These are phyloP conservation scores for Fusarium fujikuroi DNA, from an alignment of 2,329 filamentous ascomycete genomes.

Conservation along the genomic window DNA sequence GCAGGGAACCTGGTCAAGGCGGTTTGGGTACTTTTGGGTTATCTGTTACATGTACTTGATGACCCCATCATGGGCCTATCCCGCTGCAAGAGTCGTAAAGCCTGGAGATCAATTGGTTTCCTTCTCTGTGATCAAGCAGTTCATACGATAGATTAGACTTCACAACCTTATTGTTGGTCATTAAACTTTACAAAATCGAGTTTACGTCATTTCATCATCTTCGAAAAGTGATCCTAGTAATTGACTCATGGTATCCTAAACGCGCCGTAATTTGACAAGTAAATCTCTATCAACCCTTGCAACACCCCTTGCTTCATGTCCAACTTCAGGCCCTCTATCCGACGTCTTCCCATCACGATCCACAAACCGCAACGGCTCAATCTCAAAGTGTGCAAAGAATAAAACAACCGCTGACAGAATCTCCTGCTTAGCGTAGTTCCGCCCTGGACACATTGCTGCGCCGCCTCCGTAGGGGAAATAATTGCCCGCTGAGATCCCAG, in stretches of 20 bases:
- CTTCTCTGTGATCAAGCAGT: conserved; percentile 9
- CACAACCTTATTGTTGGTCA: accelerated
- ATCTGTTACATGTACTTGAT: conserved; percentile 32
- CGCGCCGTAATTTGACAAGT: conserved; percentile 27
- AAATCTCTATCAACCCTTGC: conserved; percentile 39
- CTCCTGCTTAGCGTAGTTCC: conserved; percentile 44
- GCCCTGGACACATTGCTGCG: conserved; percentile 42
- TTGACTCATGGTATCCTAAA: neutral
- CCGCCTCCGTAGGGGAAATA: conserved; percentile 44
- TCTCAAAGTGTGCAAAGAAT: conserved; percentile 32
- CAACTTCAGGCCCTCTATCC: conserved; percentile 37
- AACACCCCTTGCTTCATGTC: conserved; percentile 38
- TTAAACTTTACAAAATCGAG: accelerated
- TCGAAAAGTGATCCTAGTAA: neutral
- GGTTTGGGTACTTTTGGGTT: conserved; percentile 32
- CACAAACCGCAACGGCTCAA: conserved; percentile 30
- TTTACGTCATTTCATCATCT: neutral
- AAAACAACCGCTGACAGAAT: conserved; percentile 38
- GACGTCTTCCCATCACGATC: conserved; percentile 19
- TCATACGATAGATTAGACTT: neutral
- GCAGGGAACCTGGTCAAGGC: neutral
- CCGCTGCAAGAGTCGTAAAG: conserved; percentile 25
- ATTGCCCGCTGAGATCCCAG: conserved; percentile 29
- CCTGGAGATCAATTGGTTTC: conserved; percentile 17
- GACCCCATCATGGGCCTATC: conserved; percentile 37